Evolutionary conservation across 495 filamentous ascomycete species (phyloP).

Genomic region (Podospora australis): DNA sequence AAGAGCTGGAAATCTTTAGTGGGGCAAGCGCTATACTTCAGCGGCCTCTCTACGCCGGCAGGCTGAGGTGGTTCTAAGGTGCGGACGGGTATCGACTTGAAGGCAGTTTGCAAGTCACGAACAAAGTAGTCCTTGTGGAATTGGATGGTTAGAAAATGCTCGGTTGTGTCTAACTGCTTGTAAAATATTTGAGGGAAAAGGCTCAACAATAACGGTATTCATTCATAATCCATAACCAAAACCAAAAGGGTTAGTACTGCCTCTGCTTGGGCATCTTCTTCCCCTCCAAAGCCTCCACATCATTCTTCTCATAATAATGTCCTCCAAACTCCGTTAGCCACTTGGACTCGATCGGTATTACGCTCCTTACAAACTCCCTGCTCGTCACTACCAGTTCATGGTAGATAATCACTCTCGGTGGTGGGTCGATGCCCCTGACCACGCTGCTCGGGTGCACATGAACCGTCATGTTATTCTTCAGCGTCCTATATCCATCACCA

Average conservation of each 20-base stretch:
- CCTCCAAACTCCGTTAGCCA: constrained; percentile 91
- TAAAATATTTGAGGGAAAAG: too few relatives aligned
- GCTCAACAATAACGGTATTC: too few relatives aligned
- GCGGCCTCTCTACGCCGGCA: too few relatives aligned
- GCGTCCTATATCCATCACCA: constrained; percentile 87
- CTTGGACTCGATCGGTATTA: constrained; percentile 75
- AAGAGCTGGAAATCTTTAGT: too few relatives aligned
- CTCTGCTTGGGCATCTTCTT: constrained; percentile 53
- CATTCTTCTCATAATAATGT: constrained; percentile 91
- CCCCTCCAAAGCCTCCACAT: constrained; percentile 73
- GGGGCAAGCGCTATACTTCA: too few relatives aligned
- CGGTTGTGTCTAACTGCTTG: too few relatives aligned
- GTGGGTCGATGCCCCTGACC: constrained; percentile 72
- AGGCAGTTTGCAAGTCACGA: too few relatives aligned
- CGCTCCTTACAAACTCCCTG: constrained; percentile 89
- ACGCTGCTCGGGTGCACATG: constrained; percentile 84
- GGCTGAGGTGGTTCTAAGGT: too few relatives aligned
- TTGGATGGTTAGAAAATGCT: too few relatives aligned
- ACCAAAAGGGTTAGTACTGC: constrained; percentile 14
- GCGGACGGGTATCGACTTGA: too few relatives aligned
- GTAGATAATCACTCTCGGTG: constrained; percentile 76
- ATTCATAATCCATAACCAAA: too few relatives aligned
- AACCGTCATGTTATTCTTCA: constrained; percentile 86
- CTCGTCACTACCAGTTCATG: constrained; percentile 89
- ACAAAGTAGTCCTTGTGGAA: too few relatives aligned